Conservation (phyloP, 23 red algal genomes). For the Chondrus crispus region DNA sequence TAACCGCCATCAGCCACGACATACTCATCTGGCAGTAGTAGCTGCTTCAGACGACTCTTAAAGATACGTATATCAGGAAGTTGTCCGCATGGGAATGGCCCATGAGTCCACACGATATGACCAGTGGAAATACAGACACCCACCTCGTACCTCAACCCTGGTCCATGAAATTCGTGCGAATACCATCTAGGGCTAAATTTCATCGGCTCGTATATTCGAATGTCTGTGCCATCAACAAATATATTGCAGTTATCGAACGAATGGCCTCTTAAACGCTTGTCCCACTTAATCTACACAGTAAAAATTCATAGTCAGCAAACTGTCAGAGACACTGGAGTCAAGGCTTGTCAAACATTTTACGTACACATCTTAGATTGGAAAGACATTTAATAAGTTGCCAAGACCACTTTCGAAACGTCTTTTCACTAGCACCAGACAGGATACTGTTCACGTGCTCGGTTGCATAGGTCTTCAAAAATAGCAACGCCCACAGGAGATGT, state of each 20-base stretch:
- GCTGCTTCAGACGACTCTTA: not conserved
- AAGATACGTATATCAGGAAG: not conserved
- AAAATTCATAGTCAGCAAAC: too few species aligned
- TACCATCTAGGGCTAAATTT: not conserved
- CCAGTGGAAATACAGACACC: not conserved
- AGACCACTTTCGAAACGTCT: not conserved
- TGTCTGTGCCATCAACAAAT: constrained; percentile 15
- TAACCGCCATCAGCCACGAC: not conserved
- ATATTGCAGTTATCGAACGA: not conserved
- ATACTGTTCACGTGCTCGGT: not conserved
- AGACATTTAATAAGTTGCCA: not conserved
- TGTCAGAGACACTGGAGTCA: not conserved
- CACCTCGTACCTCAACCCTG: not conserved
- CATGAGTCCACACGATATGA: not conserved
- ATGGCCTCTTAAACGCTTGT: not conserved
- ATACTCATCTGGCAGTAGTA: not conserved
- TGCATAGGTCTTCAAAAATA: not conserved
- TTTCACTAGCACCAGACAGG: not conserved
- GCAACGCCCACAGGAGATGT: not conserved
- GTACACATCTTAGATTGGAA: not conserved
- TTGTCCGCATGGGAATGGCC: not conserved
- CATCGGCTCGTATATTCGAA: not conserved
- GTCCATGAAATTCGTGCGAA: not conserved
- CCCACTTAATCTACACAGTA: not conserved
- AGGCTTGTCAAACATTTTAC: not conserved